Evolutionary conservation across 139 green algal species (phyloP).

Genomic region (Chlamydomonas sp.): DNA sequence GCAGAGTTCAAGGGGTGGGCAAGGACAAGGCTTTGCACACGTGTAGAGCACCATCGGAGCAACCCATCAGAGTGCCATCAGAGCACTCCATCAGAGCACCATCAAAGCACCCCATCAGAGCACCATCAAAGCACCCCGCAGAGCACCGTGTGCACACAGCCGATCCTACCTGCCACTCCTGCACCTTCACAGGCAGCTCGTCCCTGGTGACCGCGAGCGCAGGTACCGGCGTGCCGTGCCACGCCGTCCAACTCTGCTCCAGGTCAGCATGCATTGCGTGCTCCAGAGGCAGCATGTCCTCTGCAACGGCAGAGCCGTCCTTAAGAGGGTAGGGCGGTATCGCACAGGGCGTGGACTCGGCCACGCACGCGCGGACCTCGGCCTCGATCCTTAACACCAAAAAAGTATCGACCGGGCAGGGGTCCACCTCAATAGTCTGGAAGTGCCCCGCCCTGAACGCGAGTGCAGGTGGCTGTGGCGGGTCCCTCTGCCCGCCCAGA

Average conservation of each 20-base stretch:
- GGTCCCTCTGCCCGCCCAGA: background rate
- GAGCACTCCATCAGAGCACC: too few species aligned
- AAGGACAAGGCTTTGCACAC: too few species aligned
- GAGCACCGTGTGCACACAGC: too few species aligned
- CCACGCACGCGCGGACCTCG: slow-evolving; percentile 10
- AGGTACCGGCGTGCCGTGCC: slow-evolving; percentile 16
- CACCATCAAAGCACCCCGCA: background rate
- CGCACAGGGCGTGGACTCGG: background rate
- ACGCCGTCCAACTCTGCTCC: slow-evolving; percentile 21
- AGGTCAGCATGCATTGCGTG: slow-evolving; percentile 28
- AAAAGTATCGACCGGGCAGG: slow-evolving; percentile 12
- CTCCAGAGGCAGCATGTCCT: slow-evolving; percentile 19
- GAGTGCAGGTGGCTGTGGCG: background rate
- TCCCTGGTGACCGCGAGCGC: too few species aligned
- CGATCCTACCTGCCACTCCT: too few species aligned
- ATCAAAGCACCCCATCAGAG: too few species aligned
- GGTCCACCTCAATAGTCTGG: background rate
- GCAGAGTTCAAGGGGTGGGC: too few species aligned
- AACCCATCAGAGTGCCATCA: too few species aligned
- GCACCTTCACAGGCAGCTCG: too few species aligned
- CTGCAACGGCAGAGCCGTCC: too few species aligned
- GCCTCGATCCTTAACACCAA: slow-evolving; percentile 1
- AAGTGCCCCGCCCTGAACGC: background rate
- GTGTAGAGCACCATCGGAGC: too few species aligned
- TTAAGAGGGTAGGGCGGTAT: too few species aligned